These are phyloP conservation scores for Azolla pinnata DNA, from an alignment of 75 land plant species.

Conservation along the genomic window DNA sequence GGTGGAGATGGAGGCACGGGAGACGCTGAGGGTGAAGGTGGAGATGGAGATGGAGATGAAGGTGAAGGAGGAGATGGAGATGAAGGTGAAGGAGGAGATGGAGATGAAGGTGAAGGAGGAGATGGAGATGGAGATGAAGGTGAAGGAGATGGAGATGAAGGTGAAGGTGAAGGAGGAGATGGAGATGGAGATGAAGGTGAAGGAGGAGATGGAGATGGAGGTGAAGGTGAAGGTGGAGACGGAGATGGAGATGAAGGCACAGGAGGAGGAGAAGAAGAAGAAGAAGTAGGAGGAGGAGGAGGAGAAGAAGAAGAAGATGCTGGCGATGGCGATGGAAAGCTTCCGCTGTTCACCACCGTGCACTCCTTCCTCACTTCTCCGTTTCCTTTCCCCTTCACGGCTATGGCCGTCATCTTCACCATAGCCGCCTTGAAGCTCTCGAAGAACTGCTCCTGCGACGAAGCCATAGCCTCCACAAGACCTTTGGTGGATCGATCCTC, in stretches of 20 bases:
- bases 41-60: not conserved
- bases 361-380: constrained; percentile 53
- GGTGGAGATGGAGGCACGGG: not conserved
- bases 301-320: not conserved
- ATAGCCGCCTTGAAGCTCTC: constrained; percentile 41
- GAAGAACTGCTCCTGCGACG: constrained; percentile 44
- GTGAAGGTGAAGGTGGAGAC: not conserved
- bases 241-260: not conserved
- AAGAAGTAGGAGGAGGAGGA: not conserved
- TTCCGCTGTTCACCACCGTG: constrained; percentile 9
- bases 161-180: not conserved
- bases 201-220: not conserved
- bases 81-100: not conserved
- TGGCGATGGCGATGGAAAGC: not conserved
- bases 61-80: not conserved
- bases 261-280: not conserved
- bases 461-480: constrained; percentile 42
- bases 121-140: not conserved
- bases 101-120: not conserved
- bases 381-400: constrained; percentile 35
- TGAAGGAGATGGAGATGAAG: not conserved
- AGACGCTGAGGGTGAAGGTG: not conserved
- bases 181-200: not conserved
- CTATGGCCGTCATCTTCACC: constrained; percentile 40
- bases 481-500: constrained; percentile 30